Evolutionary conservation across 768 basidiomycete genomes (phyloP), one percentile per base, ranked within the genome.

Genomic region (Multifurca ochricompacta): DNA sequence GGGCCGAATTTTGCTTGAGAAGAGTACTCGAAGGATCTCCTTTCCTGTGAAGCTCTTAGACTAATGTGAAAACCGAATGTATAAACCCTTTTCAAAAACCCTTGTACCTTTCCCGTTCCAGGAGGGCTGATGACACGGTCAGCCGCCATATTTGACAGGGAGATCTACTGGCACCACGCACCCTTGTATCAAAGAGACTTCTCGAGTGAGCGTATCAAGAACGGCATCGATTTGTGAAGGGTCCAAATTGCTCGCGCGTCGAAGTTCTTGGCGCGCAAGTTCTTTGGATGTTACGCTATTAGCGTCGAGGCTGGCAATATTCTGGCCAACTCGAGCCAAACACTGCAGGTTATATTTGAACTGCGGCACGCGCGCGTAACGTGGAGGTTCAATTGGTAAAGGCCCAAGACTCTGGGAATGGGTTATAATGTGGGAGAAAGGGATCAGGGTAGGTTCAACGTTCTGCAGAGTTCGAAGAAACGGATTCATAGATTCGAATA

Each of bases 131-230:
- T 23, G 16, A 37, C 7, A 41, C 27, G 16, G 28, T 52, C 6
- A 48, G 46, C 23, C 9, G 21, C 10, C 18, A 4, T 23, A 23
- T 31, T 18, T 6, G 8, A 19, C 3, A 25, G 28, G 6, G 25
- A 2, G 23, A 51, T 34, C 23, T 19, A 51, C n/a, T n/a, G n/a
- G n/a, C n/a, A n/a, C n/a, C n/a, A n/a, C n/a, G n/a, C n/a, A 86
- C 82, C 87, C 88, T 68, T 90, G 86, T 35, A 91, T 83, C 43
- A 90, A 66, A 0, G 78, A 71, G 0, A 89, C 64, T 59, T 87
- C 83, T 45, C 79, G 67, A 0, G 74, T 77, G 32, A 89, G 64
- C 0, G 78, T 71, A 52, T 82, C 77, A 3, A 91, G 65, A 2
- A 90, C 70, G 1, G 87, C 82, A 51, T 86, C 81, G 0, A 76